Base-by-base conservation (phyloP, 768 basidiomycete species). In the Termitomyces sp. region DNA sequence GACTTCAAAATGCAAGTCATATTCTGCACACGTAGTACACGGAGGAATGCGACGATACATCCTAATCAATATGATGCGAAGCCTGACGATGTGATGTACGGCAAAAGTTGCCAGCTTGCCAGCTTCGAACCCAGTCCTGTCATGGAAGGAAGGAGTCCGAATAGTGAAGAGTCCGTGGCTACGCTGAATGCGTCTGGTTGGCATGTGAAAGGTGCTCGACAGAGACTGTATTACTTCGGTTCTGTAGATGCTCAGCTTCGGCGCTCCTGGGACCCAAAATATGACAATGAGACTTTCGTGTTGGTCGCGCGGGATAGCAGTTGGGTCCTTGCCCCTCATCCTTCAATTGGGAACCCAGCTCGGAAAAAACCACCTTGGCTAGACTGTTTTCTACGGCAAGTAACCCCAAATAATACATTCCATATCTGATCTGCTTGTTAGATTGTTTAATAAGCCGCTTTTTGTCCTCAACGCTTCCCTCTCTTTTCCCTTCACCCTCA, bases 211-310 rank as follows among this genome's bases (percentile, higher is more conserved):
- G 75, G 74, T 57, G 56, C 54, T 31, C 61, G 62, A 16, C 37
- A 63, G 4, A 64, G 79, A 43, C 66, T 77, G 29, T 81, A 82
- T 62, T 64, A 68, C 0, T 77, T 79, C 47, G 71, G 69, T 16
- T 54, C 61, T 9, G 56, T 80, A 44, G 66, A 74, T 52, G 71
- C 71, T 7, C 74, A 76, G 59, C 56, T 79, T 39, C 69, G 76
- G 13, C 66, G 74, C 24, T 72, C 70, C 46, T 75, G 75, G 75
- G 60, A 64, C 24, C 37, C 62, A 14, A 54, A 53, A 2, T 69
- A 65, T 24, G 71, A 71, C 56, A 59, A 68, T 5, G 78, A 78
- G 10, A 70, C 68, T 26, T 73, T 79, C 50, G 71, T 69, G n/a
- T 61, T 80, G 58, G 66, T 75, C 46, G 72, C 71, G 31, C 68